A percentile compares a stretch with the other conserved stretches of the same genome.
Evolutionary conservation across 768 basidiomycete species (phyloP).

Genomic region (Guyanaporus albipodus): DNA sequence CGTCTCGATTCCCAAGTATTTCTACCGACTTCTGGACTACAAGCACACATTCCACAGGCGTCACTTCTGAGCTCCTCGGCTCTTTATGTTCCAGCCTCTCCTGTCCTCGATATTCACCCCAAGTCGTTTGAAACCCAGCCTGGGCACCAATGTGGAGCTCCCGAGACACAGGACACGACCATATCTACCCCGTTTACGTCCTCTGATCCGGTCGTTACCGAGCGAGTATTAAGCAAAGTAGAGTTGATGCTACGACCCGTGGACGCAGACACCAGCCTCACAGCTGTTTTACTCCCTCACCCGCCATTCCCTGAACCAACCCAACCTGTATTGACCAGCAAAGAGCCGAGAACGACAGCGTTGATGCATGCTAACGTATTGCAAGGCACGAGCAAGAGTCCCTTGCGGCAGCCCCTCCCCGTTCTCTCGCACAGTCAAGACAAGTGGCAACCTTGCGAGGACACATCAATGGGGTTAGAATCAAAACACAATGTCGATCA

Average conservation of each 20-base stretch:
- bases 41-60: neutral
- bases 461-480: conserved; percentile 5
- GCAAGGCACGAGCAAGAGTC: conserved; percentile 7
- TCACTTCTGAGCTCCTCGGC: neutral
- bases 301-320: conserved; percentile 4
- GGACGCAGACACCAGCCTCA: neutral
- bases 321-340: neutral
- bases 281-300: neutral
- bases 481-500: conserved; percentile 1
- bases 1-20: neutral
- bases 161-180: neutral
- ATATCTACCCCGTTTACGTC: neutral
- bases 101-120: conserved; percentile 5
- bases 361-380: neutral
- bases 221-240: neutral
- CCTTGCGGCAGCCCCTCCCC: conserved; percentile 14
- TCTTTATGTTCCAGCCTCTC: conserved; percentile 1
- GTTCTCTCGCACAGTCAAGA: conserved; percentile 1
- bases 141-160: neutral
- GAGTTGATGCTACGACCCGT: neutral
- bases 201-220: conserved; percentile 1
- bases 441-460: neutral
- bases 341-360: neutral
- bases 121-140: neutral
- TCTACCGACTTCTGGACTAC: conserved; percentile 1